Evolutionary conservation across 2,329 filamentous ascomycete genomes (phyloP).

Genomic region (Aureobasidium sp.): DNA sequence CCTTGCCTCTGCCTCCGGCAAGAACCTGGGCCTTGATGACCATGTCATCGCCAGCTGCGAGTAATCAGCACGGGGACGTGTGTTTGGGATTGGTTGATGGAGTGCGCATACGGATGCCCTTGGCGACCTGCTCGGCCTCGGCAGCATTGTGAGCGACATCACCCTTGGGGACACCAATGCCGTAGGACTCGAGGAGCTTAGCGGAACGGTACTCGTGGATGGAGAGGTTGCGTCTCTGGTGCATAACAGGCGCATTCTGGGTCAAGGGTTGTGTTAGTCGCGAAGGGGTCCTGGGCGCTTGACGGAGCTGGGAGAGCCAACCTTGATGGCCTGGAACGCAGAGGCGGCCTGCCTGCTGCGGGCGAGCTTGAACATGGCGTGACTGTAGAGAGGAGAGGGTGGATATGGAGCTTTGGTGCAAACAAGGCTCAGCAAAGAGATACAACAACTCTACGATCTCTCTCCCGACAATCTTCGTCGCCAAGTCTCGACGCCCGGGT

Average conservation of each 20-base stretch:
- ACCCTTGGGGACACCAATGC: conserved; percentile 85
- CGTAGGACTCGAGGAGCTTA: conserved; percentile 84
- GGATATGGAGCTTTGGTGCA: not conserved
- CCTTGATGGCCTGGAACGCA: conserved; percentile 71
- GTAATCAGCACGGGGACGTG: conserved; percentile 23
- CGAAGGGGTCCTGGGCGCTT: conserved; percentile 22
- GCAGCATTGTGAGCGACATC: conserved; percentile 72
- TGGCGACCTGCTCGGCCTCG: conserved; percentile 88
- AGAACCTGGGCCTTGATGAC: conserved; percentile 99
- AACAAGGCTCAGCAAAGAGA: conserved; percentile 3
- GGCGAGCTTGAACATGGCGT: conserved; percentile 78
- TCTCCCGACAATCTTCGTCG: conserved; percentile 8
- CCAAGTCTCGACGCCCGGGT: conserved; percentile 5
- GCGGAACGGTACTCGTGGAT: conserved; percentile 98
- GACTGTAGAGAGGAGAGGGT: not conserved
- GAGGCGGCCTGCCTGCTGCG: conserved; percentile 74
- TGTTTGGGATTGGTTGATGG: not conserved
- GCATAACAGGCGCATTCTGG: conserved; percentile 52
- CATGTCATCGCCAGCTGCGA: conserved; percentile 73
- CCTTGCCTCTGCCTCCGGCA: conserved; percentile 95
- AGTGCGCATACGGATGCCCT: conserved; percentile 63
- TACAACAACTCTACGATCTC: conserved; percentile 1
- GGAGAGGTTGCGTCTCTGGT: conserved; percentile 49
- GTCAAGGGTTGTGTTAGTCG: conserved; percentile 15
- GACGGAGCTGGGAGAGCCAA: conserved; percentile 37